phyloP scores from a whole-genome alignment of 768 basidiomycete species.

The Heimioporus sp. region DNA sequence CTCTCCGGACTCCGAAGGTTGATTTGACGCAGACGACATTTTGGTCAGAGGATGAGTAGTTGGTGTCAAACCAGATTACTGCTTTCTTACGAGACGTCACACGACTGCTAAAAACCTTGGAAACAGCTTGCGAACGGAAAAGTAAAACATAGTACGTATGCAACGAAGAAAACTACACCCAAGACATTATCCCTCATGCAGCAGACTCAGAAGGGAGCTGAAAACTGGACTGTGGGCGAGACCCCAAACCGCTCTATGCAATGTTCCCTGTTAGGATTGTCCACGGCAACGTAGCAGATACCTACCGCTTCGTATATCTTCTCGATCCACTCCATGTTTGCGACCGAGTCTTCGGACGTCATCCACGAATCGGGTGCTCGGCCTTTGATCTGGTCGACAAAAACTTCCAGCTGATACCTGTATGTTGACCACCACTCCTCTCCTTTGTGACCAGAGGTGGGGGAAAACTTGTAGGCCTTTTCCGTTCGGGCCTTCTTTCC shows the following conservation, averaged over 20 bases:
- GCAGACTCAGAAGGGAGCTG: constrained; percentile 11
- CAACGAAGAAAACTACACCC: neutral
- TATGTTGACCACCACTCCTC: constrained; percentile 59
- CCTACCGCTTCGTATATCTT: constrained; percentile 51
- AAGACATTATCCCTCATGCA: neutral
- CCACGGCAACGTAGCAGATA: constrained; percentile 1
- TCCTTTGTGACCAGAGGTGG: constrained; percentile 36
- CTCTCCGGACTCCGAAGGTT: constrained; percentile 1
- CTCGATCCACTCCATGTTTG: constrained; percentile 59
- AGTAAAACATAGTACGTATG: neutral
- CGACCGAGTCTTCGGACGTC: constrained; percentile 48
- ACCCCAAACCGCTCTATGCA: constrained; percentile 31
- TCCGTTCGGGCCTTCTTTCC: constrained; percentile 35
- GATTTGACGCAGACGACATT: neutral
- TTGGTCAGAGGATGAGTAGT: too few relatives aligned
- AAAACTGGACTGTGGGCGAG: constrained; percentile 32
- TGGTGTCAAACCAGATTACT: too few relatives aligned
- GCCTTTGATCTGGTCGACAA: constrained; percentile 57
- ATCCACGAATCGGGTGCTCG: constrained; percentile 55
- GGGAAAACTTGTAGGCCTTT: constrained; percentile 42
- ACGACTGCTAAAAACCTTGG: too few relatives aligned
- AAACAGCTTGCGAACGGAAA: neutral
- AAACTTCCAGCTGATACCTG: constrained; percentile 59
- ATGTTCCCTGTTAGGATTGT: neutral
- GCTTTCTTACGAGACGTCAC: too few relatives aligned